Evolutionary conservation across 2,329 filamentous ascomycete genomes (phyloP), one percentile per base, ranked within the genome.

Genomic region (Aspergillus texensis): DNA sequence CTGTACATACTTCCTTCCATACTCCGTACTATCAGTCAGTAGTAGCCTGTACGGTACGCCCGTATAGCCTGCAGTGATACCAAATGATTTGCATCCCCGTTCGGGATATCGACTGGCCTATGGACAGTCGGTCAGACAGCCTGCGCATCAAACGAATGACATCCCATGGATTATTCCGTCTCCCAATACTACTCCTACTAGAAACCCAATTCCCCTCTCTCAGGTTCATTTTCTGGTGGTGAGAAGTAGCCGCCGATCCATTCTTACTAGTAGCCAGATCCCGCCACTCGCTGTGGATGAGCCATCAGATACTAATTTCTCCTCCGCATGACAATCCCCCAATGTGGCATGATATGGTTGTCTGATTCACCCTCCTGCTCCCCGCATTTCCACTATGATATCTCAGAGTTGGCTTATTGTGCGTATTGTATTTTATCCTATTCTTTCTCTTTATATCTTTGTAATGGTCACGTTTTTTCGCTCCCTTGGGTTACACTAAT

Each of bases 341-440:
- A 60, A 48, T 26, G 58, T 60, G 58, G 58, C 58, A 41, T 60
- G 58, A 60, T 60, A 55, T 36, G 48, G 41, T 55, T 54, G 58
- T 60, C 53, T 60, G 58, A 60, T 60, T 50, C 46, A 46, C 41
- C 45, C 28, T 21, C 26, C n/a, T 36, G 34, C 6, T 34, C 48
- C 45, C 57, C 57, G 32, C 57, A 59, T 59, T 34, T 39, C 52
- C 34, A 55, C 52, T 24, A n/a, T 39, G 36, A 36, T 55, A 55
- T 39, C 19, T 36, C 34, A 39, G 1, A 3, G 32, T 26, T 55
- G 21, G 11, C 16, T 53, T n/a, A 8, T 14, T 48, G 8, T 24
- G 14, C 24, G 34, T 36, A 36, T 36, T 52, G 4, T n/a, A 32
- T 32, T n/a, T 34, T 32, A 28, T 30, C 14, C 8, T 24, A 10